These are phyloP conservation scores for Sarcomyxa edulis DNA, from an alignment of 768 basidiomycete species.

Conservation along the genomic window DNA sequence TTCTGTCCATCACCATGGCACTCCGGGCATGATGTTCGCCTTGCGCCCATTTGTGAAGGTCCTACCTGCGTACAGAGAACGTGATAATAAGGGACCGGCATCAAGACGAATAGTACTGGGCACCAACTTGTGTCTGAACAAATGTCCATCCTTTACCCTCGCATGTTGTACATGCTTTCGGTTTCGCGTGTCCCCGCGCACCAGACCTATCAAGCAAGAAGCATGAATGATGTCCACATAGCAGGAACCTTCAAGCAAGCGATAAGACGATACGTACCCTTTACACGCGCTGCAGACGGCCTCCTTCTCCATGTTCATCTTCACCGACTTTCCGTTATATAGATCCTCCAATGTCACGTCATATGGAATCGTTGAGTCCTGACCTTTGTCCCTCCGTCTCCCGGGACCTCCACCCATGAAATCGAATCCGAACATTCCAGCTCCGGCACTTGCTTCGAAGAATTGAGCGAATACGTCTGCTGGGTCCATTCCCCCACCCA, in stretches of 20 bases:
- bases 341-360: constrained; percentile 89
- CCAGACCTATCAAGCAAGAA: constrained; percentile 56
- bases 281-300: constrained; percentile 73
- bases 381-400: constrained; percentile 50
- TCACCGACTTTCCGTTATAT: constrained; percentile 86
- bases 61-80: constrained; percentile 35
- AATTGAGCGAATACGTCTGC: constrained; percentile 74
- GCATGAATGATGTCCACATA: background rate
- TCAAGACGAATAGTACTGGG: background rate
- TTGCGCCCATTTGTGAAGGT: constrained; percentile 41
- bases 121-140: constrained; percentile 46
- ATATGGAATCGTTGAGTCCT: constrained; percentile 74
- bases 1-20: constrained; percentile 68
- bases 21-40: constrained; percentile 56
- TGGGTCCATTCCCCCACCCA: constrained; percentile 47
- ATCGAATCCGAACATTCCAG: constrained; percentile 54
- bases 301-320: constrained; percentile 86
- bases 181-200: constrained; percentile 77
- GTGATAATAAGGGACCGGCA: constrained; percentile 1
- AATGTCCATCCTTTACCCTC: constrained; percentile 79
- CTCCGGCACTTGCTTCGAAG: constrained; percentile 54
- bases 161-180: constrained; percentile 76
- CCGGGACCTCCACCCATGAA: constrained; percentile 48
- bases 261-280: constrained; percentile 56
- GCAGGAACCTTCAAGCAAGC: constrained; percentile 2